Conservation (phyloP, 108 stramenopile species). For the Chaetoceros muelleri region DNA sequence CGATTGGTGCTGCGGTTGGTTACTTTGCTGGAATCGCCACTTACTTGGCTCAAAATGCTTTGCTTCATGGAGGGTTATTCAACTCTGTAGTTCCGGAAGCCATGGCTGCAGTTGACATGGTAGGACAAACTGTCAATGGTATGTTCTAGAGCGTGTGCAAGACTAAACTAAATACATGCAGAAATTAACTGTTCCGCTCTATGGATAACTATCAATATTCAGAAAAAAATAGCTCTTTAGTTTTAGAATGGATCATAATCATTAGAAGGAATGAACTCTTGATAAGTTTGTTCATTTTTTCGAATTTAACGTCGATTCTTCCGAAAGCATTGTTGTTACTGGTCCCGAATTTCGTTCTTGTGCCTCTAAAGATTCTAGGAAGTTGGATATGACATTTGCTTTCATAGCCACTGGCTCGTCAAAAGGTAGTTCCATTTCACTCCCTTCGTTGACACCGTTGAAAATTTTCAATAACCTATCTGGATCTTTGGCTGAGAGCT, state of each 20-base stretch:
- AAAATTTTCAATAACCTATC: background rate
- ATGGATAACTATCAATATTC: no score
- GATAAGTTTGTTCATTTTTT: no score
- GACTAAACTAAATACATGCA: no score
- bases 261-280: no score
- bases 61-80: constrained; percentile 48
- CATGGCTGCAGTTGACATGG: constrained; percentile 15
- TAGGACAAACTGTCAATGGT: constrained; percentile 4
- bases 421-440: background rate
- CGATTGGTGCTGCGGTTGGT: constrained; percentile 72
- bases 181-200: no score
- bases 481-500: background rate
- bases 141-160: no score
- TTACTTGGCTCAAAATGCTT: constrained; percentile 61
- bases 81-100: constrained; percentile 21
- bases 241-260: no score
- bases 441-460: background rate
- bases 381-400: background rate
- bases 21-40: constrained; percentile 89
- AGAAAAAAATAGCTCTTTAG: no score
- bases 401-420: background rate
- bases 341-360: background rate
- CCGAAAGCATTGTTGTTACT: background rate
- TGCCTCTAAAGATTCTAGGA: background rate
- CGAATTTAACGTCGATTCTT: no score